Evolutionary conservation across 2,329 filamentous ascomycete species (phyloP).

Genomic region (Metarhizium humberi): DNA sequence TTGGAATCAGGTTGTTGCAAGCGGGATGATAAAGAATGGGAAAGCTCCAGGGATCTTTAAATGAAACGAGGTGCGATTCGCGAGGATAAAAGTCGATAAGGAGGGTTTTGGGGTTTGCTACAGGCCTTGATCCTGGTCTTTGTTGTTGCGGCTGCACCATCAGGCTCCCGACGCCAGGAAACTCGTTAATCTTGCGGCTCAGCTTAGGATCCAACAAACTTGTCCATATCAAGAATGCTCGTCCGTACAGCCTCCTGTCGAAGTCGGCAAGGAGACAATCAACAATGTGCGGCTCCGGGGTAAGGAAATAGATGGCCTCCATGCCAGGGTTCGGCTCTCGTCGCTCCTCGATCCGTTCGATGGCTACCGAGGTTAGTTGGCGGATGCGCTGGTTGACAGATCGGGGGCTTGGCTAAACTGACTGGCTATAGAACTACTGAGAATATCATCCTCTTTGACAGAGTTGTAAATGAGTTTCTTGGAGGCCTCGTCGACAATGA

Average conservation of each 20-base stretch:
- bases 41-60: constrained; percentile 93
- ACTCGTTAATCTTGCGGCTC: constrained; percentile 66
- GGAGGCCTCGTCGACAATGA: constrained; percentile 78
- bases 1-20: constrained; percentile 74
- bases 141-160: constrained; percentile 30
- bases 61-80: constrained; percentile 85
- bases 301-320: constrained; percentile 90
- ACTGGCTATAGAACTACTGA: constrained; percentile 96
- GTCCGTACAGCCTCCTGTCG: constrained; percentile 72
- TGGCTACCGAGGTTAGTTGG: constrained; percentile 49
- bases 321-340: constrained; percentile 77
- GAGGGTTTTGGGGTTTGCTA: constrained; percentile 66
- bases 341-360: constrained; percentile 85
- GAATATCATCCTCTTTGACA: constrained; percentile 89
- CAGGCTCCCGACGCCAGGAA: constrained; percentile 57
- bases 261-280: constrained; percentile 93
- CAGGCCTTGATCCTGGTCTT: not conserved
- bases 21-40: constrained; percentile 82
- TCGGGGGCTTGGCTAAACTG: constrained; percentile 24
- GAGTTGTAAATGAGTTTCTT: constrained; percentile 84
- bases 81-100: constrained; percentile 84
- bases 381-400: constrained; percentile 4
- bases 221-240: constrained; percentile 78
- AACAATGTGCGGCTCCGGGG: constrained; percentile 77
- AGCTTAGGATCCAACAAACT: constrained; percentile 59